Evolutionary conservation across 371 early-diverging fungal species (phyloP), one percentile per base, ranked within the genome.

Genomic region (Umbelopsis sp.): DNA sequence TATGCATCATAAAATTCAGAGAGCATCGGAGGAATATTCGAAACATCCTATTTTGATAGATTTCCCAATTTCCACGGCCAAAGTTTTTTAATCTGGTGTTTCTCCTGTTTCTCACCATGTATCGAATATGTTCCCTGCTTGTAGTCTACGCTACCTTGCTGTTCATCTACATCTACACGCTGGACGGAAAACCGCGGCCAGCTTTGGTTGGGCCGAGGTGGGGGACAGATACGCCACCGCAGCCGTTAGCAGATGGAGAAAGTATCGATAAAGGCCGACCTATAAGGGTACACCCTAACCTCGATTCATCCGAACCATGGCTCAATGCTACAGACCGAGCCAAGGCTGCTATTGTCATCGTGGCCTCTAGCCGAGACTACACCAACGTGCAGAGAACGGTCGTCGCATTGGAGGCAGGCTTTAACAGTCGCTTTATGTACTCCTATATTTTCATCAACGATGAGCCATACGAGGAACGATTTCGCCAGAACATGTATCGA

Each of bases 361-460:
- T 89, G 24, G 79, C 84, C n/a, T 76, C 90, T 70, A 93, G 94
- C 79, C 63, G 74, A 9, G 95, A 96, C 32, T 70, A 90, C 51
- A 71, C 87, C 50, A 85, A 80, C 5, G 81, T 94, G 72, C 79
- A 77, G 22, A 71, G 71, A 48, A 82, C 93, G 0, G 78, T 96
- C 70, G 76, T 77, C 44, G 80, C 86, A 70, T 80, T 94, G 29
- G 94, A 96, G 72, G 80, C 84, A 48, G 79, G 85, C 29, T 95
- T 95, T 76, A 96, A 96, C 73, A 71, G 72, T 25, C 77, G 81
- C 35, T 91, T 84, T 74, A 69, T 80, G 50, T 96, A 96, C 77
- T 94, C 95, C 0, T 95, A 94, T 72, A 86, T 96, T 32, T 89
- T 90, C 69, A 78, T 92, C 46, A 89, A 91, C 79, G 89, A 96